Evolutionary conservation across 768 basidiomycete species (phyloP).

Genomic region (Butyriboletus loyo): DNA sequence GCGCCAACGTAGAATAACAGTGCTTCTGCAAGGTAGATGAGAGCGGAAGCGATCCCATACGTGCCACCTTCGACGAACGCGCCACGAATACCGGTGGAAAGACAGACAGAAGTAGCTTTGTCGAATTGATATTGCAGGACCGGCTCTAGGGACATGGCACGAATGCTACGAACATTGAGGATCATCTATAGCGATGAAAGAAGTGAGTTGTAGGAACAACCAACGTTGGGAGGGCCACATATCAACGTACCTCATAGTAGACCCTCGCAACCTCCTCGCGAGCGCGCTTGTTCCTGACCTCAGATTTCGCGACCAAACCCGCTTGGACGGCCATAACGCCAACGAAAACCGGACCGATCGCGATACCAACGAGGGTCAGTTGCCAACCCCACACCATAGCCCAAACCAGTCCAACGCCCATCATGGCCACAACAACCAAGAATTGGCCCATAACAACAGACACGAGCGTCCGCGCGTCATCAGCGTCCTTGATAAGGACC

Average conservation of each 20-base stretch:
- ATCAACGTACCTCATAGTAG: constrained; percentile 75
- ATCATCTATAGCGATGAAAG: constrained; percentile 48
- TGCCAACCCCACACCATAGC: constrained; percentile 89
- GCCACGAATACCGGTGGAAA: constrained; percentile 67
- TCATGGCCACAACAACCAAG: constrained; percentile 76
- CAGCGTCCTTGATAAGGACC: constrained; percentile 80
- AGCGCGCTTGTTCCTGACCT: constrained; percentile 79
- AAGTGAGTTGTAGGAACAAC: not conserved
- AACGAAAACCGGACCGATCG: constrained; percentile 82
- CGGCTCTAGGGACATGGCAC: constrained; percentile 79
- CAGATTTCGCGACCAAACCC: constrained; percentile 64
- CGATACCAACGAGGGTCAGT: constrained; percentile 85
- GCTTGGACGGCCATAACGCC: constrained; percentile 73
- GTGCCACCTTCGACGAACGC: constrained; percentile 87
- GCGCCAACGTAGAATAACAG: constrained; percentile 90
- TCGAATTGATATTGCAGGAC: constrained; percentile 73
- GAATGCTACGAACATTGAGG: constrained; percentile 80
- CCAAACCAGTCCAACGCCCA: constrained; percentile 83
- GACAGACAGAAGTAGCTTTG: constrained; percentile 54
- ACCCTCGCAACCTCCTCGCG: constrained; percentile 79
- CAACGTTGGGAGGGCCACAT: not conserved
- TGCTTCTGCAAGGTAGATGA: constrained; percentile 89
- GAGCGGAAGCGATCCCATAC: constrained; percentile 71
- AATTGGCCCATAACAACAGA: constrained; percentile 68
- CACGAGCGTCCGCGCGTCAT: constrained; percentile 81